Evolutionary conservation across 1,284 basidiomycete genomes (phyloP).

Genomic region (Porogramme epimiltina): DNA sequence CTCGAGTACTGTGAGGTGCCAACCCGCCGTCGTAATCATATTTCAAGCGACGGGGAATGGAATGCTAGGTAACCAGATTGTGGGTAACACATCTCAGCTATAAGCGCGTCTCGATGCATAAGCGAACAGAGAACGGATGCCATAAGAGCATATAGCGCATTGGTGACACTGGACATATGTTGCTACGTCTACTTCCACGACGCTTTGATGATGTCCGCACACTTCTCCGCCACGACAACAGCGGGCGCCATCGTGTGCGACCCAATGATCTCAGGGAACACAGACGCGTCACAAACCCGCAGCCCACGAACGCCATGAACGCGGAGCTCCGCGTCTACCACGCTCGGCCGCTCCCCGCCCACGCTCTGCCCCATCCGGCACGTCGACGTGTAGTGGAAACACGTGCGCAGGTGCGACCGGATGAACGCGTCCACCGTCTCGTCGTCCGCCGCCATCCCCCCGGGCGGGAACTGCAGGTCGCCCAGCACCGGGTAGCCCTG

Average conservation of each 20-base stretch:
- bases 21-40: no score
- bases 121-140: neutral
- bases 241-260: constrained; percentile 39
- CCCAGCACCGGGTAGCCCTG: constrained; percentile 33
- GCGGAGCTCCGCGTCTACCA: constrained; percentile 49
- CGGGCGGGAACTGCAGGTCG: constrained; percentile 32
- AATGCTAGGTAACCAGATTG: no score
- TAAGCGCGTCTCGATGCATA: neutral
- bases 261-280: constrained; percentile 39
- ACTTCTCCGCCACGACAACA: constrained; percentile 39
- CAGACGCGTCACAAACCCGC: constrained; percentile 41
- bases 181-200: neutral
- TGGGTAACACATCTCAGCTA: no score
- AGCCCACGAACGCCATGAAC: constrained; percentile 49
- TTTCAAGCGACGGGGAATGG: no score
- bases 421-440: constrained; percentile 33
- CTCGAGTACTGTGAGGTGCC: no score
- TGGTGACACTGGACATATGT: neutral
- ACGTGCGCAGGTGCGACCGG: constrained; percentile 28
- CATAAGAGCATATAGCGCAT: neutral
- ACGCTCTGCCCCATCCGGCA: constrained; percentile 41
- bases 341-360: constrained; percentile 34
- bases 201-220: constrained; percentile 21
- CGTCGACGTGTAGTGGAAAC: constrained; percentile 39
- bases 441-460: constrained; percentile 13